These are phyloP conservation scores for Hyphodiscus hymeniophilus DNA, from an alignment of 495 filamentous ascomycete genomes.

Conservation along the genomic window DNA sequence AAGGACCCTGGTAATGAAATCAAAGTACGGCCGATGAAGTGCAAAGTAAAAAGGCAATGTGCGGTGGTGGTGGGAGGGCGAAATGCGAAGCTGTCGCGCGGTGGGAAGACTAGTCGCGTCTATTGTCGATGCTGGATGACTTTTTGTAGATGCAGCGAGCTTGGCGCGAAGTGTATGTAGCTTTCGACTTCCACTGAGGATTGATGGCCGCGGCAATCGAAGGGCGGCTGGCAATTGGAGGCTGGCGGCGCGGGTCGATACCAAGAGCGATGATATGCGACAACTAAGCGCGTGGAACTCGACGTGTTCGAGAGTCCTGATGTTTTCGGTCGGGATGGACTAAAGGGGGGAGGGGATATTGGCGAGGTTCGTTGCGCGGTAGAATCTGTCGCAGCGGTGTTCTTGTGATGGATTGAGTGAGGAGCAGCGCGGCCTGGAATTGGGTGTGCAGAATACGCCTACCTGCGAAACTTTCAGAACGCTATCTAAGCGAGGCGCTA, in stretches of 20 bases:
- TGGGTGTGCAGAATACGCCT: too few species aligned
- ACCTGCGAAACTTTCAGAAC: too few species aligned
- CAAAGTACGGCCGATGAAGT: slow-evolving; percentile 10
- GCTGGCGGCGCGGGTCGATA: slow-evolving; percentile 4
- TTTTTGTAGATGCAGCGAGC: slow-evolving; percentile 18
- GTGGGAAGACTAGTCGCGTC: slow-evolving; percentile 15
- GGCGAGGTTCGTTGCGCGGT: slow-evolving; percentile 2
- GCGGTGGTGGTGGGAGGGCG: not conserved
- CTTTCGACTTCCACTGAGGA: not conserved
- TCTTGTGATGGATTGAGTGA: too few species aligned
- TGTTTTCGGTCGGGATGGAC: not conserved
- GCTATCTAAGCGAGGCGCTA: too few species aligned
- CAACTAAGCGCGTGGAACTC: slow-evolving; percentile 7
- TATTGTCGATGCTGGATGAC: slow-evolving; percentile 20
- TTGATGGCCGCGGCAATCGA: slow-evolving; percentile 18
- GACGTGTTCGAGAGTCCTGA: slow-evolving; percentile 19
- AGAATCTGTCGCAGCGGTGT: not conserved
- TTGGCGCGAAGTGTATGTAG: slow-evolving; percentile 21
- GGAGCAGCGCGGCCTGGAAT: too few species aligned
- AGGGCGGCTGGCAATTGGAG: not conserved
- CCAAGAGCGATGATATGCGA: slow-evolving; percentile 4
- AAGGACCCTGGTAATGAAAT: slow-evolving; percentile 5
- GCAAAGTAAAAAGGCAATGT: not conserved
- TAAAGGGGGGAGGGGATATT: not conserved
- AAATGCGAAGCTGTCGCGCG: slow-evolving; percentile 13